Base-by-base conservation (phyloP, 306 rosid species). In the Sophora flavescens region DNA sequence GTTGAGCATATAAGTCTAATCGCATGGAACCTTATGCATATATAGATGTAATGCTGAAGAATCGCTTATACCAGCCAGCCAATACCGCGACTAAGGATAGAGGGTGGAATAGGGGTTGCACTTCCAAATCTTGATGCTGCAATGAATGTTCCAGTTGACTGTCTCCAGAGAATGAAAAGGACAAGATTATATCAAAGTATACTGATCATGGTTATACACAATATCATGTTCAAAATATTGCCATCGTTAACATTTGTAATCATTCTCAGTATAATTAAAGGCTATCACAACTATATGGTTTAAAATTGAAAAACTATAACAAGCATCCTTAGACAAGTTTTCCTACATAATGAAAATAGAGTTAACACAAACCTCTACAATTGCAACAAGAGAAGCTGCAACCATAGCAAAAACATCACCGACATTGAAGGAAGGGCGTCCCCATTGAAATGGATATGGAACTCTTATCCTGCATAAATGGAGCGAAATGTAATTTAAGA, bases 391-490 rank as follows among this genome's bases (percentile, higher is more conserved):
- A 76, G 89, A 83, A 69, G 98, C 83, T 75, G 93, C 92, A 78
- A 84, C 52, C 90, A 92, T 86, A 45, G 91, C 89, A 76, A 95
- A 83, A 78, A 45, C 59, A 84, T 95, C 96, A 41, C 97, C 96
- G 13, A 76, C 93, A 76, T 95, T 57, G 75, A 95, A 90, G 62
- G 85, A 36, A 38, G 97, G 96, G 50, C 82, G 7, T 18, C 96
- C 97, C 98, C 98, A 95, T 86, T 87, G 98, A 84, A 92, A 88
- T 51, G 98, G 98, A 85, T 88, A 92, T 44, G 98, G 98, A 78
- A 92, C 74, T 84, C 91, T 90, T 73, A 94, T 67, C 98, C 98
- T 95, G 86, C 82, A 81, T 44, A 54, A 59, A 69, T 60, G 77
- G n/a, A 74, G 59, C 30, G 14, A 60, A 47, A 71, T 53, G 12